A percentile compares a stretch with the other conserved stretches of the same genome.
Conservation (phyloP, 2,329 filamentous ascomycete species). For the Colletotrichum endophyticum region DNA sequence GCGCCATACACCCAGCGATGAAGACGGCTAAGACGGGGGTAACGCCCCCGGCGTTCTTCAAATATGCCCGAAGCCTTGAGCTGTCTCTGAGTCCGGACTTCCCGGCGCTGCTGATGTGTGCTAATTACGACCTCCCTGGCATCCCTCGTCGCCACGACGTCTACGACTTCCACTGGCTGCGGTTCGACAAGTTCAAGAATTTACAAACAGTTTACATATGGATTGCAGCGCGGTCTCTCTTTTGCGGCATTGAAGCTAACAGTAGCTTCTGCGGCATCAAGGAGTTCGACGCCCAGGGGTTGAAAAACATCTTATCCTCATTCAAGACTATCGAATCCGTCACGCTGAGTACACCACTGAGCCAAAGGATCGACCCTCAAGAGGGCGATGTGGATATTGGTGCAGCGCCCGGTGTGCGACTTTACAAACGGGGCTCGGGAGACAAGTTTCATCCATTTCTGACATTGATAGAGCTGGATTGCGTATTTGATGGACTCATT, state of each 20-base stretch:
- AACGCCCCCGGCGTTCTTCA: background rate
- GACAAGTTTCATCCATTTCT: background rate
- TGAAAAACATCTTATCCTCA: background rate
- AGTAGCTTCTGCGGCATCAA: background rate
- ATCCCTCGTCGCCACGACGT: background rate
- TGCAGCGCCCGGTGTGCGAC: background rate
- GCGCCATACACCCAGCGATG: background rate
- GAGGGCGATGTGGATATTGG: background rate
- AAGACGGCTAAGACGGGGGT: background rate
- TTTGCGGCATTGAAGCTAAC: background rate
- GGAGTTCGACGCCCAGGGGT: background rate
- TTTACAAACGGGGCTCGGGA: background rate
- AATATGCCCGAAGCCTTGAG: background rate
- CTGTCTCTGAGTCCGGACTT: background rate
- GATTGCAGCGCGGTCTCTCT: background rate
- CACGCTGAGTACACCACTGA: background rate
- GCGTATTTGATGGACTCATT: background rate
- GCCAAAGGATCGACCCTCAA: background rate
- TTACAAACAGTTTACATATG: background rate
- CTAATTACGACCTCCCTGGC: background rate
- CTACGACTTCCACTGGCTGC: constrained; percentile 9
- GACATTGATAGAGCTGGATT: background rate
- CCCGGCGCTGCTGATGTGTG: background rate
- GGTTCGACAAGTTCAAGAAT: background rate
- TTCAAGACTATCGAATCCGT: background rate